Percentiles rank a stretch among this genome's conserved stretches.
phyloP scores from a whole-genome alignment of 306 rosid species.

The Dryas drummondii region DNA sequence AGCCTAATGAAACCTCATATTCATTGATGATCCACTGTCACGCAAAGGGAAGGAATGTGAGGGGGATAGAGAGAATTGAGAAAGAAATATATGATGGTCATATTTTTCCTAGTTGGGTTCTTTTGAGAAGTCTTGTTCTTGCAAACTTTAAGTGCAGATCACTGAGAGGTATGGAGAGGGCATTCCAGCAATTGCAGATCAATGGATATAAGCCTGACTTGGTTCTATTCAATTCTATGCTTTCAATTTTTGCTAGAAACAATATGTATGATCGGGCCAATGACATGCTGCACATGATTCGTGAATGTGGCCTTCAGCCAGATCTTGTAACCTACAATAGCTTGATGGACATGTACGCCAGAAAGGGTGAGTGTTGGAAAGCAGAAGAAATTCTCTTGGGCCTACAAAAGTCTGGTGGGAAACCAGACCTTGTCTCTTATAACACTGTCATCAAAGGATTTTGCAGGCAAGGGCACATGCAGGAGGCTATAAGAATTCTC shows the following conservation, averaged over 20 bases:
- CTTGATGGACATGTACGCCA: slow-evolving; percentile 86
- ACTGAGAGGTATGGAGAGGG: slow-evolving; percentile 78
- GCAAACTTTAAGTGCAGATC: slow-evolving; percentile 81
- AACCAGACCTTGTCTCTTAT: slow-evolving; percentile 80
- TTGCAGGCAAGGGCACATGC: slow-evolving; percentile 85
- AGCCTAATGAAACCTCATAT: slow-evolving; percentile 80
- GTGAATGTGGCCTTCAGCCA: slow-evolving; percentile 63
- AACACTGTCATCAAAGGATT: slow-evolving; percentile 87
- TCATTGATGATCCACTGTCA: slow-evolving; percentile 82
- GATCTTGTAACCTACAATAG: slow-evolving; percentile 76
- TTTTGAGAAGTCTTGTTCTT: slow-evolving; percentile 73
- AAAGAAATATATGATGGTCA: slow-evolving; percentile 66
- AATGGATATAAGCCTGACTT: slow-evolving; percentile 85
- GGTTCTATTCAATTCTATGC: slow-evolving; percentile 77
- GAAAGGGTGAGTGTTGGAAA: slow-evolving; percentile 83
- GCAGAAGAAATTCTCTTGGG: slow-evolving; percentile 83
- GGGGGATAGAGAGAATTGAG: slow-evolving; percentile 70
- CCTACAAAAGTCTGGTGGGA: slow-evolving; percentile 56
- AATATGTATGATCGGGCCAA: slow-evolving; percentile 60
- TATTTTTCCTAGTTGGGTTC: slow-evolving; percentile 82
- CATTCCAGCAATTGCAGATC: slow-evolving; percentile 59
- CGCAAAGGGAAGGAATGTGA: slow-evolving; percentile 71
- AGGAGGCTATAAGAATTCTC: slow-evolving; percentile 78
- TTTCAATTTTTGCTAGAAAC: slow-evolving; percentile 69
- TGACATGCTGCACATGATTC: slow-evolving; percentile 62